Conservation (phyloP, 768 basidiomycete genomes). For the Infundibulicybe gibba region DNA sequence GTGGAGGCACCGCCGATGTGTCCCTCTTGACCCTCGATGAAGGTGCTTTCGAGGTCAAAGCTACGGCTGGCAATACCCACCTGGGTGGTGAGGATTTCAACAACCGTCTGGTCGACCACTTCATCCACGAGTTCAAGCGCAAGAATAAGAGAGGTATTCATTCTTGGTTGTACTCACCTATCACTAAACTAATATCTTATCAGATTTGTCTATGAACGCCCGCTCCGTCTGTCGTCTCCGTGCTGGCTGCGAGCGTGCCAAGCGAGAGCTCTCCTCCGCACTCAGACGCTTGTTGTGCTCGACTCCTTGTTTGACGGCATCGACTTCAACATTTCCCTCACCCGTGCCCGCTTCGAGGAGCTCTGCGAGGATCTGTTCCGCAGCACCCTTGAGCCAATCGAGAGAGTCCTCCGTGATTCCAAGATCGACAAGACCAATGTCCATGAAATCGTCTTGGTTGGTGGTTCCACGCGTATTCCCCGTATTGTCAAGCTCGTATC, state of each 20-base stretch:
- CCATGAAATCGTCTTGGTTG: constrained; percentile 94
- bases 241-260: constrained; percentile 94
- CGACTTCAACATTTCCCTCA: constrained; percentile 95
- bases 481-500: constrained; percentile 93
- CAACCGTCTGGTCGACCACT: constrained; percentile 93
- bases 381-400: constrained; percentile 85
- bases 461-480: constrained; percentile 96
- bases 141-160: constrained; percentile 86
- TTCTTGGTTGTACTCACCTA: constrained; percentile 5
- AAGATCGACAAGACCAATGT: constrained; percentile 94
- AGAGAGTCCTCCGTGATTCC: constrained; percentile 94
- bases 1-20: constrained; percentile 95
- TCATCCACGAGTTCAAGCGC: constrained; percentile 91
- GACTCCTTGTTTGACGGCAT: constrained; percentile 95
- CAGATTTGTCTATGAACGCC: constrained; percentile 81
- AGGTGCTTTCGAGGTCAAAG: constrained; percentile 95
- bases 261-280: constrained; percentile 96
- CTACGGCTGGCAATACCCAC: constrained; percentile 95
- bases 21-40: constrained; percentile 92
- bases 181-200: neutral
- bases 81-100: constrained; percentile 97
- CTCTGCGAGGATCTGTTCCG: constrained; percentile 92
- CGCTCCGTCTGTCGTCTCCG: constrained; percentile 94
- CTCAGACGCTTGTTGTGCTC: constrained; percentile 93
- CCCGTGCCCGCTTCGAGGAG: constrained; percentile 94